phyloP scores from a whole-genome alignment of 176 grass and related monocot species.

The Zea mays region DNA sequence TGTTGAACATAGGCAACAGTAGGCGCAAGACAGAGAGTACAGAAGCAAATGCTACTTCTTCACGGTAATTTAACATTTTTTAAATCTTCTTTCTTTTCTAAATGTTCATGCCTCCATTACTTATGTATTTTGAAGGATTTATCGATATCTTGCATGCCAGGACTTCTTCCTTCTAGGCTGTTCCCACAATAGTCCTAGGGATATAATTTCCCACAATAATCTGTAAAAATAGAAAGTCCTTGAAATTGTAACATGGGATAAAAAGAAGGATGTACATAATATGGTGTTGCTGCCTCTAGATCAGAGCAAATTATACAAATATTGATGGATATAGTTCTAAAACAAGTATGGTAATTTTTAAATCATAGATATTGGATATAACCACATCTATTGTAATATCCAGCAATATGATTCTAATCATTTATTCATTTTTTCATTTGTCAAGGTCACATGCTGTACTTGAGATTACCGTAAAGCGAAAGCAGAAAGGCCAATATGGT shows the following conservation, averaged over 20 bases:
- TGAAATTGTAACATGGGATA: not conserved
- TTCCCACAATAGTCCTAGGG: not conserved
- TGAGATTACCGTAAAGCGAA: conserved; percentile 92
- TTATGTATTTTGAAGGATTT: conserved; percentile 6
- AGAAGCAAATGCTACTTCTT: conserved; percentile 92
- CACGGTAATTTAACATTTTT: conserved; percentile 59
- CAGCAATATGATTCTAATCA: not conserved
- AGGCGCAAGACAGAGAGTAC: conserved; percentile 98
- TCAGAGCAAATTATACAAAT: not conserved
- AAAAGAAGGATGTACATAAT: not conserved
- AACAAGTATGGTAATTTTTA: not conserved
- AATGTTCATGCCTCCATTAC: not conserved
- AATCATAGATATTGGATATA: not conserved
- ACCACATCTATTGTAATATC: not conserved
- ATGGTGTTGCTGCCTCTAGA: not conserved
- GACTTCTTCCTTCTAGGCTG: conserved; percentile 2
- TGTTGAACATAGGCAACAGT: conserved; percentile 93
- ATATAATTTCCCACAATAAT: not conserved
- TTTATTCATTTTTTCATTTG: conserved; percentile 2
- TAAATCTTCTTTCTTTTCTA: conserved; percentile 12
- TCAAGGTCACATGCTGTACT: conserved; percentile 92
- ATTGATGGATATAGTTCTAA: not conserved
- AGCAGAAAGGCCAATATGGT: conserved; percentile 87
- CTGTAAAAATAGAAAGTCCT: not conserved
- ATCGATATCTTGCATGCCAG: not conserved